Evolutionary conservation across 345 rosid species (phyloP).

Genomic region (Melaleuca quinquenervia): DNA sequence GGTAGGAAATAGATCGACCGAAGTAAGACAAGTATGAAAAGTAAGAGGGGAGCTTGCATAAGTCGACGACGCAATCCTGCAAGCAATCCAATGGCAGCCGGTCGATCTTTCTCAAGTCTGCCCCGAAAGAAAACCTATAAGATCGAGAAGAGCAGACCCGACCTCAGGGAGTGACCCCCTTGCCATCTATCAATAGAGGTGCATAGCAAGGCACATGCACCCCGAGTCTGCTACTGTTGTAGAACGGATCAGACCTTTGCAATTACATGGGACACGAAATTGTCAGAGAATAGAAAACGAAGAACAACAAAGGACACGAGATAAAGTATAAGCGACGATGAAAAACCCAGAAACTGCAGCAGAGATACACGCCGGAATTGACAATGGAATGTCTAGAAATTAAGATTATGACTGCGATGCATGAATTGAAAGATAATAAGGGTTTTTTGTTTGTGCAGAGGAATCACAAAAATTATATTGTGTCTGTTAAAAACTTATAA

Average conservation of each 20-base stretch:
- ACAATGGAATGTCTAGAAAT: neutral
- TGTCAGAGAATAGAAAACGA: too few species aligned
- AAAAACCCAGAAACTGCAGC: neutral
- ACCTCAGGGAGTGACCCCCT: neutral
- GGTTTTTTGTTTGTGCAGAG: too few species aligned
- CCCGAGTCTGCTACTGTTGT: too few species aligned
- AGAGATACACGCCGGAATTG: neutral
- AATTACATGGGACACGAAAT: too few species aligned
- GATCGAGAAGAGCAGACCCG: neutral
- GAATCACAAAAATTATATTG: too few species aligned
- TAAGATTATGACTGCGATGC: neutral
- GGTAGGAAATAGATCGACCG: neutral
- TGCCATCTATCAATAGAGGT: too few species aligned
- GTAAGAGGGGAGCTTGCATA: neutral
- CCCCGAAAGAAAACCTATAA: neutral
- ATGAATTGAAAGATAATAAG: too few species aligned
- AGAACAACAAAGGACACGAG: neutral
- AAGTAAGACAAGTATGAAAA: neutral
- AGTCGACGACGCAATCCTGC: neutral
- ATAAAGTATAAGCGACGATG: neutral
- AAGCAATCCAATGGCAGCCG: neutral
- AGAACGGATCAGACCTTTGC: too few species aligned
- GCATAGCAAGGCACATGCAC: too few species aligned
- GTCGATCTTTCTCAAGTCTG: neutral
- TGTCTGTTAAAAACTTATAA: too few species aligned